Evolutionary conservation across 345 rosid genomes (phyloP).

Genomic region (Euclidium syriacum): DNA sequence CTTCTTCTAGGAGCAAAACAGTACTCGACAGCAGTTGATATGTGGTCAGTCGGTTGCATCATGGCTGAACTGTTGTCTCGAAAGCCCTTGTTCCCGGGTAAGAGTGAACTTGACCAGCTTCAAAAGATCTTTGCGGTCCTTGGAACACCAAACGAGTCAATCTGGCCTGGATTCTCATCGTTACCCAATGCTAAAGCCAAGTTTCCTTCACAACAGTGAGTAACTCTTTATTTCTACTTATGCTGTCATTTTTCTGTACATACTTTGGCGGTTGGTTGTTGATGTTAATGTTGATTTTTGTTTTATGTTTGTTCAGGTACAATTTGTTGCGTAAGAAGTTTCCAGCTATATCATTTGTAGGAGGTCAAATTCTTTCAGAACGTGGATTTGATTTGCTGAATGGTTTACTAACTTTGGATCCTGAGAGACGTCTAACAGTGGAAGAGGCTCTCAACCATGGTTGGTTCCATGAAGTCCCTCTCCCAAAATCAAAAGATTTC

Average conservation of each 20-base stretch:
- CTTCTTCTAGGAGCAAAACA: conserved; percentile 70
- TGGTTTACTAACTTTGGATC: conserved; percentile 61
- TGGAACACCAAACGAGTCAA: conserved; percentile 68
- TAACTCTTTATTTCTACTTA: not conserved
- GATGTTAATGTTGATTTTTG: conserved; percentile 6
- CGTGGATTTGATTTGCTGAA: conserved; percentile 75
- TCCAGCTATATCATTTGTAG: conserved; percentile 70
- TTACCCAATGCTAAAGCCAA: conserved; percentile 68
- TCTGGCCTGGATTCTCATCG: conserved; percentile 69
- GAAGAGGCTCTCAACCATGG: conserved; percentile 72
- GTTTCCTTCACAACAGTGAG: conserved; percentile 55
- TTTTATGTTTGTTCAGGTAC: conserved; percentile 39
- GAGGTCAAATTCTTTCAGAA: conserved; percentile 71
- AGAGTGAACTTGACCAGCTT: conserved; percentile 63
- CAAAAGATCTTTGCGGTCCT: conserved; percentile 65
- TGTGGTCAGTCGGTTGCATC: conserved; percentile 95
- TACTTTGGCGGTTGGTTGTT: conserved; percentile 23
- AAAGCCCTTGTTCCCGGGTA: conserved; percentile 71
- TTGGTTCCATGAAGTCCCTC: conserved; percentile 82
- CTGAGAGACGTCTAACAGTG: conserved; percentile 72
- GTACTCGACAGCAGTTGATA: conserved; percentile 84
- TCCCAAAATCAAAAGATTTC: conserved; percentile 63
- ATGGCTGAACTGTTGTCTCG: conserved; percentile 83
- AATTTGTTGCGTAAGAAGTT: conserved; percentile 74
- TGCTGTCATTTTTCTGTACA: not conserved